Conservation (phyloP, 169 alveolate genomes). For the Plasmodium reichenowi region DNA sequence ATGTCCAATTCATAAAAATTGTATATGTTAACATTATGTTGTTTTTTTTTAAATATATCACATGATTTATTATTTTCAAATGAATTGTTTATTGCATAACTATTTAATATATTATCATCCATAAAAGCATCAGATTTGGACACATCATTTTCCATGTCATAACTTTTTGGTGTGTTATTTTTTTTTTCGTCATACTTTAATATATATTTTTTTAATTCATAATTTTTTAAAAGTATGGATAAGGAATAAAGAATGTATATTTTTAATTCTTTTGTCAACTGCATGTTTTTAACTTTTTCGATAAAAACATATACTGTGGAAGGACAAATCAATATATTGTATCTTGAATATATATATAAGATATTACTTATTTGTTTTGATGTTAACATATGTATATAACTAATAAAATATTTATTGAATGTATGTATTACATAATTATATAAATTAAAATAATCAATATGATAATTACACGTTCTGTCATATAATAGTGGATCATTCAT, state of each 20-base stretch:
- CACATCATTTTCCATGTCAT: too few relatives aligned
- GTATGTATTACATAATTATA: slow-evolving; percentile 52
- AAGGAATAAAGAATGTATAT: slow-evolving; percentile 66
- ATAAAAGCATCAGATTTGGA: too few relatives aligned
- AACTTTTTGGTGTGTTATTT: too few relatives aligned
- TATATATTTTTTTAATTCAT: slow-evolving; percentile 5
- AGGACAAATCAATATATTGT: slow-evolving; percentile 40
- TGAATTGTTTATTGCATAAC: too few relatives aligned
- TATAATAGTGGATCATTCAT: not conserved
- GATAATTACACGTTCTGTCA: slow-evolving; percentile 21
- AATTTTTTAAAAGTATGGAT: slow-evolving; percentile 63
- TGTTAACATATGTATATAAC: slow-evolving; percentile 41
- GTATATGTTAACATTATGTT: slow-evolving; percentile 10
- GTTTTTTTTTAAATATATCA: not conserved
- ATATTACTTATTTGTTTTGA: slow-evolving; percentile 60
- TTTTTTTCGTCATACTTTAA: too few relatives aligned
- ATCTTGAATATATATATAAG: slow-evolving; percentile 65
- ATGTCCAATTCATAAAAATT: slow-evolving; percentile 42
- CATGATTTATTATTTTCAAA: too few relatives aligned
- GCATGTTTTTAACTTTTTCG: slow-evolving; percentile 27
- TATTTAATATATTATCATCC: too few relatives aligned
- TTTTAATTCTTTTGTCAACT: slow-evolving; percentile 44
- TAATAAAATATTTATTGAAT: slow-evolving; percentile 45
- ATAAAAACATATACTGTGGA: slow-evolving; percentile 43
- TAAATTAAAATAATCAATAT: slow-evolving; percentile 29